Evolutionary conservation across 306 rosid genomes (phyloP).

Genomic region (Morella rubra): DNA sequence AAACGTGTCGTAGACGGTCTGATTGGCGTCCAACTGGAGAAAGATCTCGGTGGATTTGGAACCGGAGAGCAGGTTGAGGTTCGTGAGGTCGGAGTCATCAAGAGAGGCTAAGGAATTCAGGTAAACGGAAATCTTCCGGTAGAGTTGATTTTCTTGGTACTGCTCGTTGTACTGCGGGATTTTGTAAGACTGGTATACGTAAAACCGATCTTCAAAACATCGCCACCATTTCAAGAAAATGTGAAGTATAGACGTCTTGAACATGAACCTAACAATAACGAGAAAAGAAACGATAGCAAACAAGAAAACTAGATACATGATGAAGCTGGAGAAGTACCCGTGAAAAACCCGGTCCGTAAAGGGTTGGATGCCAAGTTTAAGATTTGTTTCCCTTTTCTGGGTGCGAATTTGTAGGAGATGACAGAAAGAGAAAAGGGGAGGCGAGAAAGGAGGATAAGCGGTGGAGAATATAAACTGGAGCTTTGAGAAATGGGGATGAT

Average conservation of each 20-base stretch:
- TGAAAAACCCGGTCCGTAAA: no score
- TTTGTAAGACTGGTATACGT: conserved; percentile 67
- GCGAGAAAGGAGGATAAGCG: background rate
- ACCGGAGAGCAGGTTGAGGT: conserved; percentile 84
- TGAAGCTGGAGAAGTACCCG: background rate
- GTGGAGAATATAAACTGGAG: background rate
- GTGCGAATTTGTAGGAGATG: background rate
- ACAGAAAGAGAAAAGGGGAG: background rate
- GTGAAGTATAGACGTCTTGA: conserved; percentile 60
- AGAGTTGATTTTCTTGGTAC: conserved; percentile 66
- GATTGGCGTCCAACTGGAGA: conserved; percentile 58
- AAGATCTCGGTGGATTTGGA: conserved; percentile 64
- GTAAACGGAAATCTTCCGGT: conserved; percentile 59
- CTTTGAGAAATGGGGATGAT: background rate
- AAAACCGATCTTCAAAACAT: conserved; percentile 50
- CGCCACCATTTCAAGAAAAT: conserved; percentile 55
- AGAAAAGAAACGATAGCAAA: conserved; percentile 21
- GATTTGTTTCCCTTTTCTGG: background rate
- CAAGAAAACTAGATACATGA: conserved; percentile 36
- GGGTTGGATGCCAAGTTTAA: background rate
- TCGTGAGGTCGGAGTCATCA: conserved; percentile 74
- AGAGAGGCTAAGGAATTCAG: conserved; percentile 73
- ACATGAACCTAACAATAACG: conserved; percentile 42
- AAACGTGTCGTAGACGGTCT: conserved; percentile 61
- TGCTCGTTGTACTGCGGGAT: conserved; percentile 59